phyloP scores from a whole-genome alignment of 1,284 basidiomycete species.

The Trichosporon faecale region DNA sequence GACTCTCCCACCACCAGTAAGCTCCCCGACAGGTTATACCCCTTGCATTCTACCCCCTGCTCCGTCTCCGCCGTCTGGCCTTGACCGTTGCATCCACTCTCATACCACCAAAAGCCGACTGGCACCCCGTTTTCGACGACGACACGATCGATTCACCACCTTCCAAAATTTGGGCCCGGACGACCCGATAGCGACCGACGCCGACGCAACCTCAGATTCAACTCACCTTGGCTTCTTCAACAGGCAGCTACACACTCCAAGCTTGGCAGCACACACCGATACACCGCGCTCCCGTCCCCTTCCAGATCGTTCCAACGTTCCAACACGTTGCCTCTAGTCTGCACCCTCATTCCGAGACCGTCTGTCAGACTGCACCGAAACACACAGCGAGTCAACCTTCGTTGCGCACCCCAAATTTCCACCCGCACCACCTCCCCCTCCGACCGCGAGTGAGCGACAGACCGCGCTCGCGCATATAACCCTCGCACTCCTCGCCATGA shows the following conservation, averaged over 20 bases:
- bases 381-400: background rate
- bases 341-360: background rate
- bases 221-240: conserved; percentile 4
- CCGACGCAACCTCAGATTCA: conserved; percentile 3
- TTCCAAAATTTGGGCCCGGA: conserved; percentile 11
- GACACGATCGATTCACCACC: background rate
- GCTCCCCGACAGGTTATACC: conserved; percentile 6
- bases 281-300: background rate
- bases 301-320: background rate
- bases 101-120: background rate
- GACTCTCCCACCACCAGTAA: background rate
- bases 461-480: background rate
- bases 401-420: background rate
- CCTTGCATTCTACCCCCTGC: conserved; percentile 5
- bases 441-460: background rate
- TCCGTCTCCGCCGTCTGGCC: background rate
- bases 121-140: conserved; percentile 4
- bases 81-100: background rate
- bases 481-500: conserved; percentile 3
- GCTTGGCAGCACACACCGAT: background rate
- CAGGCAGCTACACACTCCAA: background rate
- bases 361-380: background rate
- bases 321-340: background rate
- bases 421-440: background rate
- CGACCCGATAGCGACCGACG: conserved; percentile 9